Evolutionary conservation across 805 yeast genomes (phyloP).

Genomic region (Soucietia sequanensis): DNA sequence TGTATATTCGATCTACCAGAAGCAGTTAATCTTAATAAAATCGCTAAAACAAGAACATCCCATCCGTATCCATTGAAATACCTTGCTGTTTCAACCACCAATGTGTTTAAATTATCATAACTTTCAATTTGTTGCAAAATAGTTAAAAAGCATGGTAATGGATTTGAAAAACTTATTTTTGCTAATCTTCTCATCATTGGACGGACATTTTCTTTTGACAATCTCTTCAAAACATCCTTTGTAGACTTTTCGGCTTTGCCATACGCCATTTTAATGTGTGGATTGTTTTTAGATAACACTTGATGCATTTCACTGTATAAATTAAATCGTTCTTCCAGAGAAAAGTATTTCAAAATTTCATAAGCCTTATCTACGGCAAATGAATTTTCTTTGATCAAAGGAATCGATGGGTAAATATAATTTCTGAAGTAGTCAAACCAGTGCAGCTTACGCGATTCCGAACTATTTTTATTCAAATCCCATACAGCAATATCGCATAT

Average conservation of each 20-base stretch:
- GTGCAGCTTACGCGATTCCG: conserved; percentile 11
- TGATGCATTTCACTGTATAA: conserved; percentile 77
- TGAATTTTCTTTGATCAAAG: conserved; percentile 54
- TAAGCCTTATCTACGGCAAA: conserved; percentile 61
- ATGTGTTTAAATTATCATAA: conserved; percentile 78
- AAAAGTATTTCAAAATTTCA: conserved; percentile 49
- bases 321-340: conserved; percentile 66
- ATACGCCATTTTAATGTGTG: conserved; percentile 56
- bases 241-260: conserved; percentile 75
- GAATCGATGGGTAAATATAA: conserved; percentile 63
- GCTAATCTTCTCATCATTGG: conserved; percentile 74
- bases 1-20: conserved; percentile 67
- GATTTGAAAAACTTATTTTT: conserved; percentile 70
- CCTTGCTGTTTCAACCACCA: conserved; percentile 76
- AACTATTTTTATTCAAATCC: conserved; percentile 27
- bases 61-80: conserved; percentile 76
- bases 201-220: conserved; percentile 75
- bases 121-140: conserved; percentile 83
- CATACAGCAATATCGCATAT: conserved; percentile 57
- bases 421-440: conserved; percentile 67
- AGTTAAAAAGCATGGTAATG: conserved; percentile 71
- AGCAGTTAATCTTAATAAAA: conserved; percentile 65
- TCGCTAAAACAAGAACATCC: conserved; percentile 77
- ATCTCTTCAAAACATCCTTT: conserved; percentile 71
- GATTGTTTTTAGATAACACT: conserved; percentile 53